Base-by-base conservation (phyloP, 208 protist species). In the Trypanosoma platydactyli region DNA sequence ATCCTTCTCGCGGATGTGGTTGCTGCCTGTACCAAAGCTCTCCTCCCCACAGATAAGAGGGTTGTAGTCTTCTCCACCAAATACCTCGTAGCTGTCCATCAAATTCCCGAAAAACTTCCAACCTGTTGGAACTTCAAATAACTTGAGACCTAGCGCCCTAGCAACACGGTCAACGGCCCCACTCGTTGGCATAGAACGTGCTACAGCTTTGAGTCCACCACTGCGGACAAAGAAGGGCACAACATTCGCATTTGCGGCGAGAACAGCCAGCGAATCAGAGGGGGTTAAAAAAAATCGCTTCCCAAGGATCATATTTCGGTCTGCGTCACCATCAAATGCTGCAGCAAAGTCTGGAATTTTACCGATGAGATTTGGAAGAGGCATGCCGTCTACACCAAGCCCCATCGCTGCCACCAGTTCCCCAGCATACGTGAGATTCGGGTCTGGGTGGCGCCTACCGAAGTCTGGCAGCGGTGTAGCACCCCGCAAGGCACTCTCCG, bases 21-120 rank as follows among this genome's bases (percentile, higher is more conserved):
- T 92, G 51, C 86, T 98, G 56, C 96, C 94, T 6, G 98, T 99
- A 44, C 98, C 98, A 80, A 99, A 99, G 51, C 83, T 97, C 80
- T 99, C 98, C 86, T 99, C 98, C 45, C 98, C 98, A 79, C 98
- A 99, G 51, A 99, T 88, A 24, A 91, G 79, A 5, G 95, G 85
- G 53, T 80, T 88, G 68, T 80, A 93, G 53, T 95, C 79, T 46
- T 52, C 46, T n/a, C 67, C 65, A 48, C 73, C 68, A 67, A 82
- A 91, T 13, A 84, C 68, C 51, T 79, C 84, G 30, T 71, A 66
- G 64, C 88, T 87, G 77, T 99, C 98, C 97, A 99, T 99, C 22
- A 99, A 79, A 77, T 99, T 99, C 62, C 97, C 97, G 83, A 99
- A 99, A 84, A 98, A 99, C 83, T 99, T 99, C 98, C 98, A 99